Evolutionary conservation across 108 stramenopile species (phyloP), one percentile per base, ranked within the genome.

Genomic region (Schizochytrium sp.): DNA sequence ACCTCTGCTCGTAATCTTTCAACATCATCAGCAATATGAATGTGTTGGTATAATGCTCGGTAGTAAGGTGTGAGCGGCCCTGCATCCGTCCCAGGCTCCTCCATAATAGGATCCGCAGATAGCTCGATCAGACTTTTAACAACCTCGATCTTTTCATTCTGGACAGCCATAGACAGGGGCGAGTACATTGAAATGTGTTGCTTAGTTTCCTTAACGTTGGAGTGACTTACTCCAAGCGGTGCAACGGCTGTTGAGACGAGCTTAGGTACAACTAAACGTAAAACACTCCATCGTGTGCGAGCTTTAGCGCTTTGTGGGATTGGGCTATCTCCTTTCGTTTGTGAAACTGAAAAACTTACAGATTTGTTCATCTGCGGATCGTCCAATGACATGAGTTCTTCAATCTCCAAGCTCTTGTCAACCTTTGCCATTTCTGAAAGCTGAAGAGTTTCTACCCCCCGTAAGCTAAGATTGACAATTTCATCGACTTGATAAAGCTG

Each of bases 401-500:
- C 28, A 17, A 2, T 60, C 17, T 60, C 59, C 28, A n/a, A n/a
- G 59, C 59, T 60, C 59, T 17, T n/a, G 19, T 60, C 19, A n/a
- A n/a, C 59, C 59, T 8, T 2, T 8, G 44, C 28, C 64, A 44
- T 69, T 7, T 15, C 44, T 7, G 64, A 8, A 38, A 69, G 28
- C 12, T 38, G 42, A 3, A 69, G 64, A 7, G 64, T 44, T 38
- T 38, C 64, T 38, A 69, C 64, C 42, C 64, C 64, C 42, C 44
- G 12, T 38, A 69, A 38, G 64, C 55, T 83, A n/a, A 83, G 76
- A 28, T 83, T 83, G 76, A 83, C 76, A 40, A 83, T 53, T n/a
- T 49, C 47, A 3, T 49, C 53, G 47, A 53, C 53, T 40, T 83
- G 76, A 40, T 83, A 83, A 2, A 49, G 76, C 76, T 55, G 76